Percentiles rank a stretch among this genome's conserved stretches.
Conservation (phyloP, 1,139 yeast species). For the Taphrina populina region DNA sequence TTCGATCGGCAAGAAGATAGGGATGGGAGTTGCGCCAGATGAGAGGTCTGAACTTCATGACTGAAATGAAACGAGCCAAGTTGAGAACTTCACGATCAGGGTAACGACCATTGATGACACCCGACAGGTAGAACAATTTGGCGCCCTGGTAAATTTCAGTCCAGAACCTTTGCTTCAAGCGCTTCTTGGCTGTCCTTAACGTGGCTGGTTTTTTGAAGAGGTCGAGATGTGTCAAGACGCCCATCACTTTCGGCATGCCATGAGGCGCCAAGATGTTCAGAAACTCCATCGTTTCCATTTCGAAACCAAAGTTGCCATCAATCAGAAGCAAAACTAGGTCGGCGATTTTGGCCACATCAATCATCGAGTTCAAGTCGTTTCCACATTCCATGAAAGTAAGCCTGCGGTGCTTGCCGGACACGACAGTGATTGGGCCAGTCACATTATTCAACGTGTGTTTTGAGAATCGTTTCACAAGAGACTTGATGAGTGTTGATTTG, state of each 20-base stretch:
- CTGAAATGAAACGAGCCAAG: conserved; percentile 86
- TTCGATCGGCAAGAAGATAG: conserved; percentile 82
- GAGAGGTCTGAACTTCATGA: conserved; percentile 95
- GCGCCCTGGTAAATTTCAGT: conserved; percentile 99
- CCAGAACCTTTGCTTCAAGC: conserved; percentile 94
- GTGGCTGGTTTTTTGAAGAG: conserved; percentile 87
- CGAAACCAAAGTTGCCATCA: conserved; percentile 97
- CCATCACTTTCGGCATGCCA: conserved; percentile 97
- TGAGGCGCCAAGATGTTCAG: conserved; percentile 94
- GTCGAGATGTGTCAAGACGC: conserved; percentile 94
- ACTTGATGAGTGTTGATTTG: conserved; percentile 86
- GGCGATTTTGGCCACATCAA: conserved; percentile 92
- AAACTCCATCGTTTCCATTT: conserved; percentile 99
- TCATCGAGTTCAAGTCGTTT: conserved; percentile 91
- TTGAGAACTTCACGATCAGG: conserved; percentile 95
- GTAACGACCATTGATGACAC: conserved; percentile 94
- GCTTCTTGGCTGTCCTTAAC: conserved; percentile 84
- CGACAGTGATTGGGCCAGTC: conserved; percentile 97
- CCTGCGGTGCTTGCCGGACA: conserved; percentile 90
- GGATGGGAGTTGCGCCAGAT: conserved; percentile 99
- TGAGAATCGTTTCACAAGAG: conserved; percentile 83
- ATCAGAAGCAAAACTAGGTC: conserved; percentile 84
- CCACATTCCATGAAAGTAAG: conserved; percentile 90
- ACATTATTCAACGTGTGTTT: conserved; percentile 82
- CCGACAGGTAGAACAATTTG: conserved; percentile 86